phyloP scores from a whole-genome alignment of 306 rosid species.

The Cicer arietinum region DNA sequence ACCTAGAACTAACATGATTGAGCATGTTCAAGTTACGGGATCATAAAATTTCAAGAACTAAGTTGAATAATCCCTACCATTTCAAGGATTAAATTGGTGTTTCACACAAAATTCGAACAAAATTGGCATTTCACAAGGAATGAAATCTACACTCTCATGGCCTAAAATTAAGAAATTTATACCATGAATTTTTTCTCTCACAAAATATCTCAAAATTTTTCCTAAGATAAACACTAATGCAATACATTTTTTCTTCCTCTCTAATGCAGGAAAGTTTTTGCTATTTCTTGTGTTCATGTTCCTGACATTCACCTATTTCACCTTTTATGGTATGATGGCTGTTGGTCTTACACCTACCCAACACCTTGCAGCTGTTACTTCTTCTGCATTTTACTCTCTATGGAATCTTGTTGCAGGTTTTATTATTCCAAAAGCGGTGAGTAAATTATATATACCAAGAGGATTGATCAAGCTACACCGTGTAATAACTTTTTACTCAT shows the following conservation, averaged over 20 bases:
- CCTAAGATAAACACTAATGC: neutral
- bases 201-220: neutral
- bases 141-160: neutral
- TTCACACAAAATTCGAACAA: neutral
- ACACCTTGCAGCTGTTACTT: slow-evolving; percentile 67
- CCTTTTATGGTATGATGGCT: slow-evolving; percentile 84
- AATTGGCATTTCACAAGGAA: neutral
- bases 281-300: slow-evolving; percentile 70
- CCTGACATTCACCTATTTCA: slow-evolving; percentile 82
- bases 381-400: slow-evolving; percentile 85
- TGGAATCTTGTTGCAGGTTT: slow-evolving; percentile 90
- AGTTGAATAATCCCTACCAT: neutral
- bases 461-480: too few species aligned
- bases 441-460: slow-evolving; percentile 14
- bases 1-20: too few species aligned
- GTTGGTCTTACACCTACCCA: slow-evolving; percentile 77
- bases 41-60: neutral
- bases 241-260: neutral
- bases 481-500: too few species aligned
- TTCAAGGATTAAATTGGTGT: neutral
- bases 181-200: slow-evolving; percentile 14
- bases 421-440: slow-evolving; percentile 75
- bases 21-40: neutral
- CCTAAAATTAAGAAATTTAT: slow-evolving; percentile 11
- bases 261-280: slow-evolving; percentile 64